phyloP scores from a whole-genome alignment of 225 moss, liverwort and hornwort species.

The Marchantia polymorpha region DNA sequence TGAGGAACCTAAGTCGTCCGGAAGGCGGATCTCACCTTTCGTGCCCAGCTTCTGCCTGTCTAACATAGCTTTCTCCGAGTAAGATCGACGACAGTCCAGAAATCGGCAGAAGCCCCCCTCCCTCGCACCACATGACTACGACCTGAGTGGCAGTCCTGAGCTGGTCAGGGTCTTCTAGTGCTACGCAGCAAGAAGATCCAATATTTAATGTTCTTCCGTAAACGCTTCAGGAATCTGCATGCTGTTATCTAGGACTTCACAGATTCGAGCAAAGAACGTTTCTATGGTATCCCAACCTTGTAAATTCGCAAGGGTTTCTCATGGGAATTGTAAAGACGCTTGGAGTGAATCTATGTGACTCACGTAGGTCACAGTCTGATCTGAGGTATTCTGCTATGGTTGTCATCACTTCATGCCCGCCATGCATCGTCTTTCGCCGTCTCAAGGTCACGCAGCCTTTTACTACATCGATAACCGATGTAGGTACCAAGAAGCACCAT shows the following conservation, averaged over 20 bases:
- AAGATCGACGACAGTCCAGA: neutral
- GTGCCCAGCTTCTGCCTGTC: neutral
- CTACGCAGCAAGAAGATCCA: neutral
- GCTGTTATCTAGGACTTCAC: neutral
- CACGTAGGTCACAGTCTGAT: neutral
- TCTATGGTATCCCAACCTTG: neutral
- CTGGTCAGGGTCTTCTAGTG: neutral
- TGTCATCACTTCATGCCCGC: conserved; percentile 32
- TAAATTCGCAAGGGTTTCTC: neutral
- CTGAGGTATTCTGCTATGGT: neutral
- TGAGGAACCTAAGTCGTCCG: neutral
- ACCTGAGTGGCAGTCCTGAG: neutral
- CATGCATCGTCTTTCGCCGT: conserved; percentile 42
- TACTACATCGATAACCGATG: conserved; percentile 32
- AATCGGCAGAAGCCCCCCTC: neutral
- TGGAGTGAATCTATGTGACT: neutral
- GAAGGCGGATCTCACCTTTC: neutral
- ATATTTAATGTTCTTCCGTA: neutral
- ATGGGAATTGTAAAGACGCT: neutral
- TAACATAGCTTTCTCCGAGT: too few species aligned
- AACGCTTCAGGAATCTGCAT: neutral
- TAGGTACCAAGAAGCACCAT: conserved; percentile 39
- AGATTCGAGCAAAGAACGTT: neutral
- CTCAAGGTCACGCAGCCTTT: conserved; percentile 37
- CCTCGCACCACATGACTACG: neutral